A percentile compares a stretch with the other conserved stretches of the same genome.
phyloP scores from a whole-genome alignment of 2,329 filamentous ascomycete genomes.

The Apiospora kogelbergensis region DNA sequence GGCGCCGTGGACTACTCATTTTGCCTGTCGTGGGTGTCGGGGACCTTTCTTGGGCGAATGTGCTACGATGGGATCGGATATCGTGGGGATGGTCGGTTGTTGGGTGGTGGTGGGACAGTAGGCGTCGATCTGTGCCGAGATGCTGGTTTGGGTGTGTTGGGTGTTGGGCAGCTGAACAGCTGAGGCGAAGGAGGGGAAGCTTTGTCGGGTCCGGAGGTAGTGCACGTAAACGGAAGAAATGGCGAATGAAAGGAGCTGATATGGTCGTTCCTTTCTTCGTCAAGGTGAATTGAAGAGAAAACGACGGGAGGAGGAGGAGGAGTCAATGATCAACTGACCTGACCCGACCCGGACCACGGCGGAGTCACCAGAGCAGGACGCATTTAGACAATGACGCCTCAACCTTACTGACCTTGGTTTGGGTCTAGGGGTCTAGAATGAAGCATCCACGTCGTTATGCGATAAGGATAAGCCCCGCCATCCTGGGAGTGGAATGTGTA shows the following conservation, averaged over 20 bases:
- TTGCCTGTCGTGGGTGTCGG: conserved; percentile 15
- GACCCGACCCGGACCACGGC: background rate
- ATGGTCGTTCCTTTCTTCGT: background rate
- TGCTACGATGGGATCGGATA: background rate
- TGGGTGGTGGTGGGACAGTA: background rate
- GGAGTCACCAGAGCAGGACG: background rate
- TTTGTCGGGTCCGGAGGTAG: background rate
- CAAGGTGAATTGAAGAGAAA: background rate
- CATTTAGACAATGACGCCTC: conserved; percentile 3
- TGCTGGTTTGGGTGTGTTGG: background rate
- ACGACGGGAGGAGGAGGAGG: background rate
- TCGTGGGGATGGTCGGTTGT: background rate
- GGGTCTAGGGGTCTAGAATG: background rate
- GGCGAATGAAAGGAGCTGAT: background rate
- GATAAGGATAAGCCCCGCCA: conserved; percentile 1
- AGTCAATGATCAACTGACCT: background rate
- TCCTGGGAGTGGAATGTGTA: background rate
- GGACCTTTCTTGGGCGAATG: background rate
- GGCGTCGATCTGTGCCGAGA: background rate
- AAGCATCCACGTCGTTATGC: background rate
- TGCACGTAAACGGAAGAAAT: background rate
- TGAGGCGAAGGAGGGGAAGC: background rate
- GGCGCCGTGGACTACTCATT: conserved; percentile 33
- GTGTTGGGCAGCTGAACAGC: background rate
- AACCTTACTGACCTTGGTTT: background rate